phyloP scores from a whole-genome alignment of 2,329 filamentous ascomycete genomes.

The Aspergillus tubingensis region DNA sequence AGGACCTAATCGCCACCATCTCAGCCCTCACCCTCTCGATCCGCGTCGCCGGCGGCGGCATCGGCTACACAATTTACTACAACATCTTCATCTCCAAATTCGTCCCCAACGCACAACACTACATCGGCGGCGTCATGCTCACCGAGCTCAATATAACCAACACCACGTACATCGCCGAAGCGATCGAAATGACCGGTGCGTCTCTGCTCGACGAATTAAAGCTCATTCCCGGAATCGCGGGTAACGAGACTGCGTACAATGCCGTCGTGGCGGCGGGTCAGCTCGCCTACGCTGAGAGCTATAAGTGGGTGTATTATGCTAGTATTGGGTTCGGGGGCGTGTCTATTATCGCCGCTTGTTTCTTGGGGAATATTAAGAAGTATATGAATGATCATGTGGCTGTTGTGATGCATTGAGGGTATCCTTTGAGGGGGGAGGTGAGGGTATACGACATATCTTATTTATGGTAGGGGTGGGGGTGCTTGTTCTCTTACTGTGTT shows the following conservation, averaged over 20 bases:
- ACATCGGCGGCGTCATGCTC: constrained; percentile 55
- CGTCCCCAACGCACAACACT: constrained; percentile 46
- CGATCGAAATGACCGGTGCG: constrained; percentile 56
- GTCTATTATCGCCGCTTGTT: constrained; percentile 59
- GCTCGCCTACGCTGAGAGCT: constrained; percentile 59
- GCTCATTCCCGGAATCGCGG: constrained; percentile 54
- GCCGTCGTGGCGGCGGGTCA: constrained; percentile 59
- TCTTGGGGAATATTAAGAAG: constrained; percentile 60
- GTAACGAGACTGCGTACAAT: constrained; percentile 53
- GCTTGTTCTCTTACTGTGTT: no score
- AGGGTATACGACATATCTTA: not conserved
- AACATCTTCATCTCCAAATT: constrained; percentile 53
- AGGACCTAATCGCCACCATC: constrained; percentile 67
- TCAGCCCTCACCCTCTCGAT: constrained; percentile 69
- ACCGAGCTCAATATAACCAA: constrained; percentile 54
- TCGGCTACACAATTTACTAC: constrained; percentile 64
- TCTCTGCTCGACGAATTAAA: constrained; percentile 54
- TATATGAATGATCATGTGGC: constrained; percentile 63
- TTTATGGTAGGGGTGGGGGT: no score
- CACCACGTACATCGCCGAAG: constrained; percentile 48
- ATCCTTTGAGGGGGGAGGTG: no score
- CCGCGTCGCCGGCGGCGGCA: constrained; percentile 66
- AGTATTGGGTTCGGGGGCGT: constrained; percentile 64
- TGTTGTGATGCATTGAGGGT: constrained; percentile 42
- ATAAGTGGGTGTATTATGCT: constrained; percentile 63